Evolutionary conservation across 2,329 filamentous ascomycete genomes (phyloP).

Genomic region (Penicillium sp.): DNA sequence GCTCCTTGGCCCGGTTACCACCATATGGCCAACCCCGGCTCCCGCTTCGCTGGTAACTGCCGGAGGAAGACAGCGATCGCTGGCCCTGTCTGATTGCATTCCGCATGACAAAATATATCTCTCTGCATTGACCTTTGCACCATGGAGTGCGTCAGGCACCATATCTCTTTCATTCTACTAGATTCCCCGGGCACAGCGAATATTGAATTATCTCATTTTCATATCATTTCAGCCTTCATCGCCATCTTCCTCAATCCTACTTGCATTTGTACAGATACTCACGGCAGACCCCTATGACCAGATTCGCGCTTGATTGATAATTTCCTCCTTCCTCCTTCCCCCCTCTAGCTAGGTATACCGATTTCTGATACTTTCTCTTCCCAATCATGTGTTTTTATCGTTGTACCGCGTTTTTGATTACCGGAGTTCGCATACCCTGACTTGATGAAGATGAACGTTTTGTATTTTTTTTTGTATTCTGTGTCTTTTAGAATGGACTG

Average conservation of each 20-base stretch:
- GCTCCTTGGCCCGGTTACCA: neutral
- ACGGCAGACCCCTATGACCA: neutral
- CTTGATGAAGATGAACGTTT: constrained; percentile 19
- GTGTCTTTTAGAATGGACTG: constrained; percentile 15
- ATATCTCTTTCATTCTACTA: constrained; percentile 20
- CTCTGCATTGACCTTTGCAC: constrained; percentile 10
- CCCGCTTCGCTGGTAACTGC: neutral
- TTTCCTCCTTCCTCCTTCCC: neutral
- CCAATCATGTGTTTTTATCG: constrained; percentile 7
- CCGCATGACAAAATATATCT: neutral
- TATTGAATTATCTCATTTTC: constrained; percentile 9
- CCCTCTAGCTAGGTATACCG: constrained; percentile 6
- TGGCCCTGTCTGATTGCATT: constrained; percentile 3
- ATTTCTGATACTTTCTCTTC: neutral
- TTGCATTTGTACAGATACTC: constrained; percentile 21
- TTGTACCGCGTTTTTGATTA: constrained; percentile 8
- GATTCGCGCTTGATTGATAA: neutral
- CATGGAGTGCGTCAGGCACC: constrained; percentile 12
- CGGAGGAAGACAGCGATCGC: neutral
- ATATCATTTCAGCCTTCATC: constrained; percentile 1
- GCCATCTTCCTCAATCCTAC: neutral
- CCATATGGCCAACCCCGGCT: neutral
- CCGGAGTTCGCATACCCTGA: constrained; percentile 24
- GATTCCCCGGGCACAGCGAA: constrained; percentile 25
- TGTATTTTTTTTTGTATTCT: constrained; percentile 7